Evolutionary conservation across 768 basidiomycete genomes (phyloP), one percentile per base, ranked within the genome.

Genomic region (Naganishia friedmannii): DNA sequence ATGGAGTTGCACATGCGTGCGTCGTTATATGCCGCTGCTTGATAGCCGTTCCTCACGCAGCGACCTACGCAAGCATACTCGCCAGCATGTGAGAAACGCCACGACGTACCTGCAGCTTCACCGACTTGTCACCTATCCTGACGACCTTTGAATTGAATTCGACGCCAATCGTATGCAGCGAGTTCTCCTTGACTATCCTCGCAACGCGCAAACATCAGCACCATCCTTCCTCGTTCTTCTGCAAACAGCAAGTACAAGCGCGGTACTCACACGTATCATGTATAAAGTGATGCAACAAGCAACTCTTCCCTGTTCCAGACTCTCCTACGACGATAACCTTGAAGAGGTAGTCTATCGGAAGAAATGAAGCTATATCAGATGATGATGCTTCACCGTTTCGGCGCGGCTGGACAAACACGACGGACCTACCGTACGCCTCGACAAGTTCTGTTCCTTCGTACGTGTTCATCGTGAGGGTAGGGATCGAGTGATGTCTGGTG

Each of bases 271-370:
- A 97, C 70, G 89, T 86, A 80, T 95, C 94, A 82, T 95, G 92
- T 71, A 93, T 92, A 81, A 97, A 98, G 73, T 96, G 93, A 81
- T 97, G 92, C 63, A 99, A 84, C 66, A 98, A 84, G 81, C 96
- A 98, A 26, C 93, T 94, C 86, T 99, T 99, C 46, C 96, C 96
- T 4, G 93, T 91, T 72, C 93, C 95, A 26, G 95, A 91, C 84
- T 97, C 94, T 92, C 95, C 95, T 76, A 97, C 92, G 74, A 98
- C 87, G 78, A 97, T 96, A 83, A 93, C 93, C 84, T 99, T 99
- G 88, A 97, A 92, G 74, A 99, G 87, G 82, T 96, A 98, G 83
- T 99, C 96, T 96, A 71, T 23, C 28, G 34, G 12, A 4, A n/a
- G 45, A 4, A 29, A 53, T 71, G 10, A 56, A 31, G 51, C 34